Evolutionary conservation across 495 filamentous ascomycete genomes (phyloP).

Genomic region (Xylaria grammica): DNA sequence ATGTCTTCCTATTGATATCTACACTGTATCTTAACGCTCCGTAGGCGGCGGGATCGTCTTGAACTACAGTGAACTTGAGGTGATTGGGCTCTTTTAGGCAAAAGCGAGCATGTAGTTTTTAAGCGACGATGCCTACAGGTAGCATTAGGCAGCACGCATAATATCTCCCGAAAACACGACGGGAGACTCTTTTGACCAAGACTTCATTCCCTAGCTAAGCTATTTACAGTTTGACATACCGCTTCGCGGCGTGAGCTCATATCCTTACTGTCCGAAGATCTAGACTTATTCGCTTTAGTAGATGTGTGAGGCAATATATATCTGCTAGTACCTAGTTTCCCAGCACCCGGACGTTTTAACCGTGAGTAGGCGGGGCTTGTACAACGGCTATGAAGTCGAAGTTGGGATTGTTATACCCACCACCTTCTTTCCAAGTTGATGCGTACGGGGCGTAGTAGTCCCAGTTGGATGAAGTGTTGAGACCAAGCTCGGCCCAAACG

Average conservation of each 20-base stretch:
- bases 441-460: conserved; percentile 41
- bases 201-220: neutral
- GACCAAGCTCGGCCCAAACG: conserved; percentile 63
- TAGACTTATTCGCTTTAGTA: neutral
- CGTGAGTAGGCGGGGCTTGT: conserved; percentile 33
- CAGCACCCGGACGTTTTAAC: conserved; percentile 10
- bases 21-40: too few relatives aligned
- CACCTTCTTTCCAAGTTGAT: conserved; percentile 38
- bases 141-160: too few relatives aligned
- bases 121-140: too few relatives aligned
- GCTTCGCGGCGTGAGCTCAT: too few relatives aligned
- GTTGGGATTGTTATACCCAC: conserved; percentile 36
- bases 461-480: conserved; percentile 54
- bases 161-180: too few relatives aligned
- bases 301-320: neutral
- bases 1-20: too few relatives aligned
- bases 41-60: too few relatives aligned
- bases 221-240: too few relatives aligned
- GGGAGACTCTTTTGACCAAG: neutral
- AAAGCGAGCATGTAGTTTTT: too few relatives aligned
- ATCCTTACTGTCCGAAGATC: too few relatives aligned
- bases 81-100: too few relatives aligned
- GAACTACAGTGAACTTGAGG: too few relatives aligned
- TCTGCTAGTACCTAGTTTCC: neutral
- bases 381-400: conserved; percentile 32